Conservation (phyloP, 2,329 filamentous ascomycete species). For the Penicillium sclerotiorum region DNA sequence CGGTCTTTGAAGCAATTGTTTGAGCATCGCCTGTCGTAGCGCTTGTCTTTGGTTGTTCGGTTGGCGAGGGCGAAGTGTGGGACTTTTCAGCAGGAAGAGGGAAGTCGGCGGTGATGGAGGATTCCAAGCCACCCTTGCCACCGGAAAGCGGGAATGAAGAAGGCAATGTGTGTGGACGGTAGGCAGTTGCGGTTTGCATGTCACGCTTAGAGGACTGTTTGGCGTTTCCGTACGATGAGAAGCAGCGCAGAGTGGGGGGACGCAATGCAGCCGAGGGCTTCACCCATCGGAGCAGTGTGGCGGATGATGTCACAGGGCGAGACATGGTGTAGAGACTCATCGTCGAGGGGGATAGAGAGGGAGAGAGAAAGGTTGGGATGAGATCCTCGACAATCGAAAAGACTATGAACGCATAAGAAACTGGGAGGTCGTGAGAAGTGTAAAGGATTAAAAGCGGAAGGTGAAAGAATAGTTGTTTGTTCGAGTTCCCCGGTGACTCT, state of each 20-base stretch:
- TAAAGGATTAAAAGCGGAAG: conserved; percentile 1
- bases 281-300: conserved; percentile 43
- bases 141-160: conserved; percentile 59
- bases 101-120: conserved; percentile 60
- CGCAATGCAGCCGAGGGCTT: conserved; percentile 44
- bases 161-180: conserved; percentile 62
- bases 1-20: conserved; percentile 58
- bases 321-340: conserved; percentile 47
- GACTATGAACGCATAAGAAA: conserved; percentile 23
- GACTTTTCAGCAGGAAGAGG: conserved; percentile 53
- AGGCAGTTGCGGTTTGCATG: conserved; percentile 67
- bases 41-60: conserved; percentile 36
- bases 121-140: conserved; percentile 61
- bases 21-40: conserved; percentile 64
- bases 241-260: conserved; percentile 46
- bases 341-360: conserved; percentile 18
- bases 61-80: conserved; percentile 28
- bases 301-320: conserved; percentile 51
- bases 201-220: conserved; percentile 59
- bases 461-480: conserved; percentile 17
- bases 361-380: conserved; percentile 6
- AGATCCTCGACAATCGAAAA: conserved; percentile 1
- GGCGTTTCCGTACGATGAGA: conserved; percentile 49
- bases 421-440: conserved; percentile 11
- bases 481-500: conserved; percentile 18